Percentiles rank a stretch among this genome's conserved stretches.
Evolutionary conservation across 163 green algal genomes (phyloP).

Genomic region (Trebouxia gelatinosa): DNA sequence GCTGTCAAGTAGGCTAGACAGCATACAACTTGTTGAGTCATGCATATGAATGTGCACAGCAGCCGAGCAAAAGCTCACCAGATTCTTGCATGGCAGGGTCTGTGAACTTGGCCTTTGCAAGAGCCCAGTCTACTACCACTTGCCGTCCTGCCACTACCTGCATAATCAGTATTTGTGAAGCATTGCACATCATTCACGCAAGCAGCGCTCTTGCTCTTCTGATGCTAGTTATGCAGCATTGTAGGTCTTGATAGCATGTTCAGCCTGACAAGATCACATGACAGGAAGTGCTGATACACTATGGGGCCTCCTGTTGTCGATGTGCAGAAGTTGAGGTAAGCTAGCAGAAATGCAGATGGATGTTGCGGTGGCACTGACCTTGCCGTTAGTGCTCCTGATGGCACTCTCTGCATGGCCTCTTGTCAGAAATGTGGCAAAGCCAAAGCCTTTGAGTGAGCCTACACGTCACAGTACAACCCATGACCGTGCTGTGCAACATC

Average conservation of each 20-base stretch:
- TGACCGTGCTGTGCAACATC: neutral
- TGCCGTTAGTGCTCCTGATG: conserved; percentile 77
- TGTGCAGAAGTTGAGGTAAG: too few species aligned
- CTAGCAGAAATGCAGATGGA: neutral
- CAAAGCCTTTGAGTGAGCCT: conserved; percentile 73
- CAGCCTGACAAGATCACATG: too few species aligned
- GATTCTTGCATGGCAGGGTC: neutral
- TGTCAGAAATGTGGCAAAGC: conserved; percentile 89
- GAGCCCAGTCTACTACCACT: conserved; percentile 91
- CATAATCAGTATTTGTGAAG: too few species aligned
- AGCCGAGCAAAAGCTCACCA: too few species aligned
- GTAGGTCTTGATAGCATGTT: too few species aligned
- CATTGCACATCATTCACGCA: too few species aligned
- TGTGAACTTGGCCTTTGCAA: conserved; percentile 80
- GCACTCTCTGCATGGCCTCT: conserved; percentile 75
- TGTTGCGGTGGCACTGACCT: conserved; percentile 36
- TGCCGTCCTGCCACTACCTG: conserved; percentile 66
- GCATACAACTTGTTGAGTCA: too few species aligned
- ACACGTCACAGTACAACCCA: neutral
- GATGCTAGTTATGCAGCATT: too few species aligned
- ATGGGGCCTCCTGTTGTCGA: too few species aligned
- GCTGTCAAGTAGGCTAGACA: neutral
- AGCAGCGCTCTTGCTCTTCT: too few species aligned
- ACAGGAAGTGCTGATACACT: too few species aligned
- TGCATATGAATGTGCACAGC: too few species aligned